Evolutionary conservation across 495 filamentous ascomycete species (phyloP), one percentile per base, ranked within the genome.

Genomic region (Aspergillus wentii): DNA sequence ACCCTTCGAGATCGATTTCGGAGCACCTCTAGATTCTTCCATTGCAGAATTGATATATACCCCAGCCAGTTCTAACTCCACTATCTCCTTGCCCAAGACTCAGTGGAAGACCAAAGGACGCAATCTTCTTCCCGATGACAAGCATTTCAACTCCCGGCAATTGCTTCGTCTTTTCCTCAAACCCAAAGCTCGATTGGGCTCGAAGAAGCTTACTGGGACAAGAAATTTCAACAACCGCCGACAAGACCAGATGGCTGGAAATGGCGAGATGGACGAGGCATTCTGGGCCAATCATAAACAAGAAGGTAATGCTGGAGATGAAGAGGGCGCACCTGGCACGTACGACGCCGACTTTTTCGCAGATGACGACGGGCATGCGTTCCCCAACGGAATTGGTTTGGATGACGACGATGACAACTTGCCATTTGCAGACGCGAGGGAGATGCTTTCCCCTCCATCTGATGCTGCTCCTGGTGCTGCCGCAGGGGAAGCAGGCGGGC

Each of bases 321-420:
- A 69, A 10, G 71, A 66, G 6, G 69, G 57, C 8, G 79, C 55
- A 59, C 57, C 68, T 27, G 82, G 80, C 30, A 69, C 92, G 52
- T 99, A 97, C 58, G 88, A 97, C 64, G 92, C 94, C 30, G 86
- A 97, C 49, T 99, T 97, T 76, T 99, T 97, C 70, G 80, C 86
- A 39, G 92, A 99, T 51, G 92, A 96, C 54, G 91, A 95, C 57
- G 88, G 80, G n/a, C 72, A 95, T 38, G 79, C 82, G 23, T 80
- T 85, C 44, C 74, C 79, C 5, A 82, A 80, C 15, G 85, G 79
- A 23, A 75, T 75, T 34, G 71, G 64, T 33, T 39, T 69, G 14
- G 46, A 40, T 32, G 79, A 85, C 34, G 82, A 83, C 23, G 88
- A 92, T 49, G 88, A 95, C 38, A 87, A 88, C 17, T 75, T 86